phyloP scores from a whole-genome alignment of 2,329 filamentous ascomycete species.

The Talaromyces marneffei region DNA sequence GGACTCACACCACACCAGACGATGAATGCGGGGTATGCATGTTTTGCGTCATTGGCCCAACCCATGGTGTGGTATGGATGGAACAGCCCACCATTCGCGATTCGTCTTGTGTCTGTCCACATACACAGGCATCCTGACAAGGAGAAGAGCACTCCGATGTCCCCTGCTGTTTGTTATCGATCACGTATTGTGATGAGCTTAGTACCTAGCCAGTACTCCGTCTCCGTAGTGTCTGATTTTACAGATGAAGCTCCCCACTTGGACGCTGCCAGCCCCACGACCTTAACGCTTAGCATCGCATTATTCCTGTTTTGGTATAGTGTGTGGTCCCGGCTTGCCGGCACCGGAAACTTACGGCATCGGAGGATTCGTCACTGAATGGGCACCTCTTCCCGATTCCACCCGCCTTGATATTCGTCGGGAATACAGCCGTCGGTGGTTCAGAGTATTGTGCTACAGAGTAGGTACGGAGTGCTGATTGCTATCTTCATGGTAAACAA shows the following conservation, averaged over 20 bases:
- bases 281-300: background rate
- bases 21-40: constrained; percentile 15
- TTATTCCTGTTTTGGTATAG: background rate
- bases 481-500: background rate
- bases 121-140: background rate
- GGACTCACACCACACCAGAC: background rate
- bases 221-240: background rate
- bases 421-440: background rate
- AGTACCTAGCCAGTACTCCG: background rate
- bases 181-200: constrained; percentile 2
- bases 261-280: constrained; percentile 8
- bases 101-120: background rate
- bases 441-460: background rate
- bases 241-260: constrained; percentile 10
- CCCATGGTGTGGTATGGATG: background rate
- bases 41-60: constrained; percentile 8
- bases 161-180: background rate
- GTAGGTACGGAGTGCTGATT: no score
- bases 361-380: background rate
- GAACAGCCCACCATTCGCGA: background rate
- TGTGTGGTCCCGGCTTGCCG: background rate
- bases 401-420: background rate
- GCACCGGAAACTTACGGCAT: constrained; percentile 4
- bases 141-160: background rate
- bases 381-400: background rate